Conservation (phyloP, 2,329 filamentous ascomycete species). For the Fusarium sacchari region DNA sequence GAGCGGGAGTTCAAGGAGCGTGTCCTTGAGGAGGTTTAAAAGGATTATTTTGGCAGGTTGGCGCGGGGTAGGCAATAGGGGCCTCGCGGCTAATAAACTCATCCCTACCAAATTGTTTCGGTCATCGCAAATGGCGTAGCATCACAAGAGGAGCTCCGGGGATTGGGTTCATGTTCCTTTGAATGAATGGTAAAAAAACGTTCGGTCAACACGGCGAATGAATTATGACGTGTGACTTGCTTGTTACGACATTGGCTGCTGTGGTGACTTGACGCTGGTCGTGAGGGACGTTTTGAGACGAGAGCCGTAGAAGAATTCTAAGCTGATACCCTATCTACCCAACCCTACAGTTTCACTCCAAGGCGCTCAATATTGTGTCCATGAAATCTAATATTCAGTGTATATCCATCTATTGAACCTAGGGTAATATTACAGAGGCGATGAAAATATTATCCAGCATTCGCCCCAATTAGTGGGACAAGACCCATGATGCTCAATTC, state of each 20-base stretch:
- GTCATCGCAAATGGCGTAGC: constrained; percentile 58
- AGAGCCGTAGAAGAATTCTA: constrained; percentile 26
- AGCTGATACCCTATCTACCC: constrained; percentile 20
- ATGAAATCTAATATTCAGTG: neutral
- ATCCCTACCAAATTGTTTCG: constrained; percentile 53
- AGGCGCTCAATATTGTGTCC: neutral
- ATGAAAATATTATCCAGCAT: constrained; percentile 5
- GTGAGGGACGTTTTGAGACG: constrained; percentile 21
- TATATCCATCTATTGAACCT: constrained; percentile 6
- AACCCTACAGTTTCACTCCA: neutral
- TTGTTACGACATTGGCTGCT: constrained; percentile 14
- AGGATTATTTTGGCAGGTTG: constrained; percentile 45
- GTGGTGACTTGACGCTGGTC: constrained; percentile 27
- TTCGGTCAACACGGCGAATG: constrained; percentile 43
- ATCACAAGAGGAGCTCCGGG: constrained; percentile 54
- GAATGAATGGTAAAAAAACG: constrained; percentile 51
- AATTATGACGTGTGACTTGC: constrained; percentile 31
- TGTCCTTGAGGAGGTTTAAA: constrained; percentile 93
- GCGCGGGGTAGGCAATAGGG: constrained; percentile 47
- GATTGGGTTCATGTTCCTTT: constrained; percentile 53
- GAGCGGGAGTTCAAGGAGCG: constrained; percentile 99
- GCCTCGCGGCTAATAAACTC: constrained; percentile 48
- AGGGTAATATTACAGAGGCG: constrained; percentile 8
- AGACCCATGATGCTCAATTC: neutral
- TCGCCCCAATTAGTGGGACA: constrained; percentile 18